phyloP scores from a whole-genome alignment of 2,329 filamentous ascomycete genomes.

The Fusarium longipes region DNA sequence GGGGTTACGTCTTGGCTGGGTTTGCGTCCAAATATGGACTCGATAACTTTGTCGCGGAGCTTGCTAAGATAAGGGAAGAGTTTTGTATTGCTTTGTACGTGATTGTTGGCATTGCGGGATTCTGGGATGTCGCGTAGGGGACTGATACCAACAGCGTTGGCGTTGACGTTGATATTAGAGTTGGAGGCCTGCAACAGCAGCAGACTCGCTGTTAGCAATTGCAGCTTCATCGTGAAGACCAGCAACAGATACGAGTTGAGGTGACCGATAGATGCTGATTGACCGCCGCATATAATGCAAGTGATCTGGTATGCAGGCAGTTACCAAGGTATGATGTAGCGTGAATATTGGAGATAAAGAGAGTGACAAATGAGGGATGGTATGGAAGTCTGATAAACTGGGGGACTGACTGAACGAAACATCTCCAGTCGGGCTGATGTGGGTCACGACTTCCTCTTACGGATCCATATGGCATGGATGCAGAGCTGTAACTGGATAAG shows the following conservation, averaged over 20 bases:
- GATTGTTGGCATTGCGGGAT: constrained; percentile 10
- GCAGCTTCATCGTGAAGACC: constrained; percentile 42
- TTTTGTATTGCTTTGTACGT: constrained; percentile 28
- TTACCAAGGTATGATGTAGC: constrained; percentile 25
- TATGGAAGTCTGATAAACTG: constrained; percentile 1
- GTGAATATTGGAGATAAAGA: constrained; percentile 20
- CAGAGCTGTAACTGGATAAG: not conserved
- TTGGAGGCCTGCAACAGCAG: constrained; percentile 44
- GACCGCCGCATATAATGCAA: not conserved
- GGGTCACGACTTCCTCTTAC: constrained; percentile 1
- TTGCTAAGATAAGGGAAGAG: constrained; percentile 62
- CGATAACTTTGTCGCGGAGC: constrained; percentile 62
- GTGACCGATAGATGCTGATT: constrained; percentile 6
- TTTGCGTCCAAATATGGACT: constrained; percentile 62
- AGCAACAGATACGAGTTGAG: constrained; percentile 4
- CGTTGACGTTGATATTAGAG: constrained; percentile 23
- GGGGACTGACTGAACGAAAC: constrained; percentile 12
- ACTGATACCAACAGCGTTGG: constrained; percentile 48
- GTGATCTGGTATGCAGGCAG: not conserved
- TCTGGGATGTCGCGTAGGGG: constrained; percentile 40
- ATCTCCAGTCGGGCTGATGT: constrained; percentile 5
- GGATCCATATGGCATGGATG: not conserved
- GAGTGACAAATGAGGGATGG: constrained; percentile 15
- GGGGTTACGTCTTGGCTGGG: constrained; percentile 47
- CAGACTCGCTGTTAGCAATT: constrained; percentile 41